A percentile compares a stretch with the other conserved stretches of the same genome.
phyloP scores from a whole-genome alignment of 2,329 filamentous ascomycete species.

The Fusarium piperis region DNA sequence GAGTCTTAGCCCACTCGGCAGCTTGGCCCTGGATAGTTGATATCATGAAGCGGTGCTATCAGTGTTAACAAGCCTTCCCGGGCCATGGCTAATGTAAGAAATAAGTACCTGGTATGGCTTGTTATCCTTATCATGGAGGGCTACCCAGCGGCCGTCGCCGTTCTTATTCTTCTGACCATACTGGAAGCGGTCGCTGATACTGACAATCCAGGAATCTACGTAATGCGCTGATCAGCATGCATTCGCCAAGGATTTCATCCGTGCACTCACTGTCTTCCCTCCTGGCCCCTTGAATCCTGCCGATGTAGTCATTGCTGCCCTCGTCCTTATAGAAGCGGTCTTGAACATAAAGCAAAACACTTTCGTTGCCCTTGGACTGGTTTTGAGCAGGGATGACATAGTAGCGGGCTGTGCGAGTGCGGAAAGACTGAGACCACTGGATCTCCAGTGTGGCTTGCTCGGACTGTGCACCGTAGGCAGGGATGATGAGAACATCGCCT shows the following conservation, averaged over 20 bases:
- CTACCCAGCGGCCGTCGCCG: constrained; percentile 23
- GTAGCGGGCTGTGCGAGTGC: constrained; percentile 19
- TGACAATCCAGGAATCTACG: constrained; percentile 15
- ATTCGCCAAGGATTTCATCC: not conserved
- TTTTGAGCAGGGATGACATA: constrained; percentile 26
- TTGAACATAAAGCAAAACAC: constrained; percentile 27
- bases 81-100: not conserved
- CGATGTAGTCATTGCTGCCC: constrained; percentile 14
- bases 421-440: constrained; percentile 18
- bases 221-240: not conserved
- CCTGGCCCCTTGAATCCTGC: constrained; percentile 8
- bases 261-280: constrained; percentile 18
- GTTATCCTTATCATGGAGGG: constrained; percentile 29
- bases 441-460: constrained; percentile 20
- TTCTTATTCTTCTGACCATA: constrained; percentile 32
- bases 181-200: constrained; percentile 24
- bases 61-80: not conserved
- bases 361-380: constrained; percentile 10
- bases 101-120: constrained; percentile 25
- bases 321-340: constrained; percentile 24
- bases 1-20: not conserved
- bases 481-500: constrained; percentile 15
- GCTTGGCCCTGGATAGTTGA: not conserved
- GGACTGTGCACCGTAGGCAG: constrained; percentile 14
- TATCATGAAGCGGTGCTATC: not conserved